Conservation (phyloP, 2,329 filamentous ascomycete genomes). For the Ophiostoma perfectum region DNA sequence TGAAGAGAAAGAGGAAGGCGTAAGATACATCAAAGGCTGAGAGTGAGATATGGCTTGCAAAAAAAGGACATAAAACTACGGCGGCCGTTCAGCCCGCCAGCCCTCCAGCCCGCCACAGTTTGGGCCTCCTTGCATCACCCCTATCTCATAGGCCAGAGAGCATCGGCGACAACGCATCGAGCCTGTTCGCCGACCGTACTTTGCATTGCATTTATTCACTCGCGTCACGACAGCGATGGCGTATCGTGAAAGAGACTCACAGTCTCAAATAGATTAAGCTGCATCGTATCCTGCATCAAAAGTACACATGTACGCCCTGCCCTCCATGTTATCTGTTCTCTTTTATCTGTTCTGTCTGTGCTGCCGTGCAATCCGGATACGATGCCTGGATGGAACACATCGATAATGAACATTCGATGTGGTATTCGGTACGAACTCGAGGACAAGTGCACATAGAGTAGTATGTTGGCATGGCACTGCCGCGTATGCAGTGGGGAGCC, state of each 20-base stretch:
- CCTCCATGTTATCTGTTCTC: not conserved
- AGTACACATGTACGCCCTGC: not conserved
- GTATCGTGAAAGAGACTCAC: too few relatives aligned
- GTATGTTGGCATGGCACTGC: constrained; percentile 1
- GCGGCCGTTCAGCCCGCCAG: not conserved
- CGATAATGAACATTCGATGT: not conserved
- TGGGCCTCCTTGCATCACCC: not conserved
- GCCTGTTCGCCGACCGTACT: not conserved
- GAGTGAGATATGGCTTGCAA: not conserved
- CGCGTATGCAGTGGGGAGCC: constrained; percentile 9
- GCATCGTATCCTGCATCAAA: not conserved
- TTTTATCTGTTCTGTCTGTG: not conserved
- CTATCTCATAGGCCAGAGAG: not conserved
- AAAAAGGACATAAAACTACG: not conserved
- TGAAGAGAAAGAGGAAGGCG: not conserved
- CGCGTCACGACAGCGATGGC: too few relatives aligned
- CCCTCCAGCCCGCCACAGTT: constrained; percentile 6
- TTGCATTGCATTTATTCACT: not conserved
- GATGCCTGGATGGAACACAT: not conserved
- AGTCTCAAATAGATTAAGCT: not conserved
- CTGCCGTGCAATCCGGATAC: not conserved
- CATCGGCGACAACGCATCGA: constrained; percentile 5
- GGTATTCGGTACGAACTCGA: not conserved
- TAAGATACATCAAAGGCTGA: not conserved
- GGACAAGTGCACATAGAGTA: constrained; percentile 1